These are phyloP conservation scores for Trichoderma guizhouense DNA, from an alignment of 2,329 filamentous ascomycete genomes.

Conservation along the genomic window DNA sequence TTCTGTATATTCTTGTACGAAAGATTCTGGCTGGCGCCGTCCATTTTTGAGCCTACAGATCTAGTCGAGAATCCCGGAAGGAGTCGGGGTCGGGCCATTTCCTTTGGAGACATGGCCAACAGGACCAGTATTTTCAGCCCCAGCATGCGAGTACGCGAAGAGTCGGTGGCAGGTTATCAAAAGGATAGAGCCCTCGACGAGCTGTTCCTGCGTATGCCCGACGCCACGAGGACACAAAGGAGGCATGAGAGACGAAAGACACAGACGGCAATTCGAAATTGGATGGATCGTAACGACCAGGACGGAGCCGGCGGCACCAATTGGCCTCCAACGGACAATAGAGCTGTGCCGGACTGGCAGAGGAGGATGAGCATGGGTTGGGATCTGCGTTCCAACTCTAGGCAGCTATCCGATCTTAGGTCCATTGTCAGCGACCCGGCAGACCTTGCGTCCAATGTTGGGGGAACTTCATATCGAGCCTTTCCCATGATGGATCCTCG, in stretches of 20 bases:
- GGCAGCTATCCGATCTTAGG: conserved; percentile 53
- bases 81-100: conserved; percentile 47
- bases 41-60: conserved; percentile 79
- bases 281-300: conserved; percentile 75
- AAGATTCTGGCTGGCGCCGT: conserved; percentile 69
- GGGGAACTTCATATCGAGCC: conserved; percentile 35
- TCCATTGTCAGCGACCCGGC: conserved; percentile 63
- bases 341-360: conserved; percentile 44
- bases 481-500: conserved; percentile 21
- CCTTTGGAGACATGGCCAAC: conserved; percentile 55
- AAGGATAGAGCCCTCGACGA: conserved; percentile 90
- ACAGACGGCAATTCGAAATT: conserved; percentile 78
- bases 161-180: conserved; percentile 82
- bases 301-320: conserved; percentile 42
- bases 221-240: conserved; percentile 57
- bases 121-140: conserved; percentile 70
- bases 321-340: conserved; percentile 49
- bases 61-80: conserved; percentile 69
- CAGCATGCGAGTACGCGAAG: conserved; percentile 69
- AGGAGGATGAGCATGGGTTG: conserved; percentile 52
- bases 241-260: conserved; percentile 67
- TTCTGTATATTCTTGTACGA: conserved; percentile 88
- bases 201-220: conserved; percentile 75
- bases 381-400: conserved; percentile 46
- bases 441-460: conserved; percentile 56